Percentiles rank a stretch among this genome's conserved stretches.
These are phyloP conservation scores for Leucocoprinus leucothites DNA, from an alignment of 768 basidiomycete species.

Conservation along the genomic window DNA sequence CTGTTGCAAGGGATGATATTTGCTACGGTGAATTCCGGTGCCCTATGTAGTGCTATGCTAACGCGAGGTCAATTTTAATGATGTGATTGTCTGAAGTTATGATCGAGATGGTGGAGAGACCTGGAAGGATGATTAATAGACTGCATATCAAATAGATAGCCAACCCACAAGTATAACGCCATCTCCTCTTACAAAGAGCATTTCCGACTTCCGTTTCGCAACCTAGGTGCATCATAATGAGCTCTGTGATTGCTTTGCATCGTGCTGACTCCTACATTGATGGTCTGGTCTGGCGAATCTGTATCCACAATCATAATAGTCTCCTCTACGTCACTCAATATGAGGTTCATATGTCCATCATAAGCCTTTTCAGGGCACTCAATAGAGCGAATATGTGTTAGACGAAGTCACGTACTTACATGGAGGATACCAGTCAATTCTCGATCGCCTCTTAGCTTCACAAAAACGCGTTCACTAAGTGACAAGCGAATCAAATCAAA, in stretches of 20 bases:
- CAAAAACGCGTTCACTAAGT: conserved; percentile 95
- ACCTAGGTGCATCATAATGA: conserved; percentile 44
- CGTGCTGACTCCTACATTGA: conserved; percentile 62
- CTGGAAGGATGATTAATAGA: conserved; percentile 30
- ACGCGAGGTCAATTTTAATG: not conserved
- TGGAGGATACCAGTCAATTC: conserved; percentile 91
- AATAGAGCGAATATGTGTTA: conserved; percentile 12
- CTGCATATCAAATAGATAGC: conserved; percentile 12
- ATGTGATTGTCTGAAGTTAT: conserved; percentile 26
- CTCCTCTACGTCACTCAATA: conserved; percentile 96
- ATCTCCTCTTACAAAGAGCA: conserved; percentile 97
- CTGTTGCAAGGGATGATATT: not conserved
- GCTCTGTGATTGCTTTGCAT: conserved; percentile 23
- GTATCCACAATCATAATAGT: conserved; percentile 94
- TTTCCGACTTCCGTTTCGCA: conserved; percentile 92
- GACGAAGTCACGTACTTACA: conserved; percentile 44
- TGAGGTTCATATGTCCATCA: conserved; percentile 99
- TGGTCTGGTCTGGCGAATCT: conserved; percentile 56
- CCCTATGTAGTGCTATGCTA: not conserved
- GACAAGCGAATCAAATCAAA: conserved; percentile 97
- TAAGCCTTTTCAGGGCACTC: conserved; percentile 67
- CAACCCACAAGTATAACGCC: conserved; percentile 86
- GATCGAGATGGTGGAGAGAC: conserved; percentile 80
- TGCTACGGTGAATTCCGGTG: not conserved
- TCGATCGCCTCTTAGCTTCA: conserved; percentile 94